A percentile compares a stretch with the other conserved stretches of the same genome.
phyloP scores from a whole-genome alignment of 768 basidiomycete species.

The Serendipita sp. region DNA sequence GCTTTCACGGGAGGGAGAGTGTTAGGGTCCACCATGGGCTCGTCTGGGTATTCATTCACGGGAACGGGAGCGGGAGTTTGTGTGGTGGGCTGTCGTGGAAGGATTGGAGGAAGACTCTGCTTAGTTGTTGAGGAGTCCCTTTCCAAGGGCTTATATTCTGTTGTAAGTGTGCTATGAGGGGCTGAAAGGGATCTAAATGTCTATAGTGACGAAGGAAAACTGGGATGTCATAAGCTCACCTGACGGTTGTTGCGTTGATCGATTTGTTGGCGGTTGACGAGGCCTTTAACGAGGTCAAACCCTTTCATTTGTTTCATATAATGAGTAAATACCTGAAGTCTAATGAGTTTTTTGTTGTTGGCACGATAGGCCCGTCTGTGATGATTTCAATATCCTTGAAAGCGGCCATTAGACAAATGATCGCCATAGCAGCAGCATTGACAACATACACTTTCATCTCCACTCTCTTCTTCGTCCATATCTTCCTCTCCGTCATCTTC shows the following conservation, averaged over 20 bases:
- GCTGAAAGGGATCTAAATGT: conserved; percentile 21
- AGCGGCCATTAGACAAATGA: conserved; percentile 6
- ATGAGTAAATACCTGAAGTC: conserved; percentile 46
- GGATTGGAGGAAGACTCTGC: conserved; percentile 15
- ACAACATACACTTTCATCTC: conserved; percentile 28
- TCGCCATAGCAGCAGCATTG: not conserved
- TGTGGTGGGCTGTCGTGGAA: conserved; percentile 4
- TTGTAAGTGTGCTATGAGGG: conserved; percentile 41
- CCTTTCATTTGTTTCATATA: not conserved
- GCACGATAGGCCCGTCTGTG: conserved; percentile 51
- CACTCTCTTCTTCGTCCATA: conserved; percentile 25
- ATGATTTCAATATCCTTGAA: conserved; percentile 77
- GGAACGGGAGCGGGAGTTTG: conserved; percentile 9
- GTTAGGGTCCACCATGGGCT: conserved; percentile 32
- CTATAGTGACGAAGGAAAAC: conserved; percentile 11
- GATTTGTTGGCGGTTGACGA: conserved; percentile 18
- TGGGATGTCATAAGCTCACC: conserved; percentile 11
- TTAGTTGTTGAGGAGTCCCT: conserved; percentile 32
- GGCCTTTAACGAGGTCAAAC: conserved; percentile 21
- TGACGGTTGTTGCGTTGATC: conserved; percentile 18
- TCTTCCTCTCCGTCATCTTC: conserved; percentile 16
- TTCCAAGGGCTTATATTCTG: conserved; percentile 50
- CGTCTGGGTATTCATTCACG: not conserved
- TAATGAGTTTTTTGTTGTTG: conserved; percentile 29
- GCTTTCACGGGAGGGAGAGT: conserved; percentile 50